A percentile compares a stretch with the other conserved stretches of the same genome.
Conservation (phyloP, 495 filamentous ascomycete species). For the Rhizodiscina lignyota region DNA sequence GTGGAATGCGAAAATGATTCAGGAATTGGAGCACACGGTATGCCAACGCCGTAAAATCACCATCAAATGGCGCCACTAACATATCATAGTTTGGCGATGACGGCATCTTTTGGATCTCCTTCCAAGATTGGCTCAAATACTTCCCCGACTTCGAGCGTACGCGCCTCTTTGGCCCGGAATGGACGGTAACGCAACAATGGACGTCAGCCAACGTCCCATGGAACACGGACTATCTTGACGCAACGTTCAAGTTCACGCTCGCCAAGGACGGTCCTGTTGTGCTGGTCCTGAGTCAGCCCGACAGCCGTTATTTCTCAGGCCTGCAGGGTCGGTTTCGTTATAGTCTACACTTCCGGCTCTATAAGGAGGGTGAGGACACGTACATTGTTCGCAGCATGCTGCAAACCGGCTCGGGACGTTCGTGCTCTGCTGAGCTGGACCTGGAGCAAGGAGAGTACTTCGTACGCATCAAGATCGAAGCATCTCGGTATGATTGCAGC, state of each 20-base stretch:
- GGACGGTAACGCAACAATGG: slow-evolving; percentile 75
- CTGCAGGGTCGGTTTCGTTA: slow-evolving; percentile 72
- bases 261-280: slow-evolving; percentile 51
- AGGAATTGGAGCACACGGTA: slow-evolving; percentile 56
- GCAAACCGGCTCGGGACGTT: slow-evolving; percentile 33
- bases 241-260: slow-evolving; percentile 61
- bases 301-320: slow-evolving; percentile 71
- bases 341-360: slow-evolving; percentile 60
- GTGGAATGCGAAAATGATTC: slow-evolving; percentile 82
- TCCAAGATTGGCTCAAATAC: slow-evolving; percentile 66
- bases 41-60: too few relatives aligned
- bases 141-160: slow-evolving; percentile 73
- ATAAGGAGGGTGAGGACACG: slow-evolving; percentile 60
- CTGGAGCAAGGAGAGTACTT: neutral
- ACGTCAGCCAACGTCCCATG: slow-evolving; percentile 69
- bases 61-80: too few relatives aligned
- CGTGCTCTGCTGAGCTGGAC: slow-evolving; percentile 42
- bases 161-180: slow-evolving; percentile 65
- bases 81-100: slow-evolving; percentile 84
- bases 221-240: slow-evolving; percentile 70
- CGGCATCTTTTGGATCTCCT: slow-evolving; percentile 60
- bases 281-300: slow-evolving; percentile 69
- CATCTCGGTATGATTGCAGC: slow-evolving; percentile 24
- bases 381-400: slow-evolving; percentile 59
- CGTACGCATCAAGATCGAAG: neutral